Evolutionary conservation across 305 asterid genomes (phyloP).

Genomic region (Fraxinus baroniana): DNA sequence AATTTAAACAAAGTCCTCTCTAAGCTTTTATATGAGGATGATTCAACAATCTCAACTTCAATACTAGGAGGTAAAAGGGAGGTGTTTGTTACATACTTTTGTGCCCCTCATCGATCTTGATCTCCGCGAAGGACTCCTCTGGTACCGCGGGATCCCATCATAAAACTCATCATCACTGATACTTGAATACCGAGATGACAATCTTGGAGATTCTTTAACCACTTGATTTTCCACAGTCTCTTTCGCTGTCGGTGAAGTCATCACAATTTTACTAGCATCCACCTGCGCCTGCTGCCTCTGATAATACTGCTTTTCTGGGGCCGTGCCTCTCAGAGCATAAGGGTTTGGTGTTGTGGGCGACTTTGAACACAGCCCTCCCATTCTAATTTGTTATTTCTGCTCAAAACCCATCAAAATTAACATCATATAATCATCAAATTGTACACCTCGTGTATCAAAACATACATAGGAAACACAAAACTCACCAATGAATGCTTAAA

Average conservation of each 20-base stretch:
- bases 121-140: constrained; percentile 46
- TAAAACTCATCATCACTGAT: constrained; percentile 66
- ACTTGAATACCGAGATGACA: constrained; percentile 28
- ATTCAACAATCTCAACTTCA: background rate
- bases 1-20: background rate
- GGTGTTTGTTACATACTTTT: constrained; percentile 36
- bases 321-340: background rate
- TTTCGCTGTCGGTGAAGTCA: constrained; percentile 14
- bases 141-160: constrained; percentile 72
- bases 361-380: constrained; percentile 3
- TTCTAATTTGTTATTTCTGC: background rate
- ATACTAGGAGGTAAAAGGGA: background rate
- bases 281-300: constrained; percentile 27
- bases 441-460: background rate
- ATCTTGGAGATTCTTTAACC: constrained; percentile 29
- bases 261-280: constrained; percentile 19
- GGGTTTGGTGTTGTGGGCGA: background rate
- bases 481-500: background rate
- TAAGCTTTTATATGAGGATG: background rate
- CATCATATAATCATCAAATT: background rate
- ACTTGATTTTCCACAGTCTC: constrained; percentile 23
- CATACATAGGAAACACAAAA: background rate
- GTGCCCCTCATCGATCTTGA: constrained; percentile 54
- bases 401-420: constrained; percentile 1
- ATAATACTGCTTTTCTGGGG: background rate